Evolutionary conservation across 495 filamentous ascomycete species (phyloP), one percentile per base, ranked within the genome.

Genomic region (Tuber borchii): DNA sequence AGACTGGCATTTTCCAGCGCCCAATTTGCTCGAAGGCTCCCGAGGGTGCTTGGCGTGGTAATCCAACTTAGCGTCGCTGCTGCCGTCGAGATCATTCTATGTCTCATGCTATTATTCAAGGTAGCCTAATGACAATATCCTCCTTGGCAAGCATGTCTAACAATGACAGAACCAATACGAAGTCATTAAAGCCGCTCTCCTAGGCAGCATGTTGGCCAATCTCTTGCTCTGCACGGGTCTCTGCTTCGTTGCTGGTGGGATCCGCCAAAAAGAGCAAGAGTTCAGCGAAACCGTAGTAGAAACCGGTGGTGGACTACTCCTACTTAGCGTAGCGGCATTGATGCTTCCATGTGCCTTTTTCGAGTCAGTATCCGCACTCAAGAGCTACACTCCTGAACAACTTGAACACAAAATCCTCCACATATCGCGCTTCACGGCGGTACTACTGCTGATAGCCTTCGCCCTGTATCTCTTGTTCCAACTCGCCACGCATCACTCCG

Each of bases 271-370:
- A 8, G 87, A 89, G 81, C 90, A 92, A 75, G 85, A 85, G 1
- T 96, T 96, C 82, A 89, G 92, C 80, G 90, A 91, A 72, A 90
- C 90, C 8, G 87, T 97, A 40, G 92, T 90, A 75, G 93, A 97
- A 85, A 91, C 92, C 16, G 93, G 93, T 22, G 91, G 88, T 73
- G 93, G 92, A 9, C 84, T 97, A 71, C 85, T 97, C 14, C 69
- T 51, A 26, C 34, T 75, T 40, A 87, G 87, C 71, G 91, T 91
- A 2, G 89, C 97, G 80, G 93, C 92, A 43, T 88, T 98, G 14
- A 86, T 93, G 72, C 91, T 97, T 68, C 94, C 95, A 1, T 91
- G 91, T 46, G 91, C 92, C 31, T 97, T 94, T 83, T 86, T 87
- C 78, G 86, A 88, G 71, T 89, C 91, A 0, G 85, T 95, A 68